Conservation (phyloP, 495 filamentous ascomycete genomes). For the Emericellopsis terricola region DNA sequence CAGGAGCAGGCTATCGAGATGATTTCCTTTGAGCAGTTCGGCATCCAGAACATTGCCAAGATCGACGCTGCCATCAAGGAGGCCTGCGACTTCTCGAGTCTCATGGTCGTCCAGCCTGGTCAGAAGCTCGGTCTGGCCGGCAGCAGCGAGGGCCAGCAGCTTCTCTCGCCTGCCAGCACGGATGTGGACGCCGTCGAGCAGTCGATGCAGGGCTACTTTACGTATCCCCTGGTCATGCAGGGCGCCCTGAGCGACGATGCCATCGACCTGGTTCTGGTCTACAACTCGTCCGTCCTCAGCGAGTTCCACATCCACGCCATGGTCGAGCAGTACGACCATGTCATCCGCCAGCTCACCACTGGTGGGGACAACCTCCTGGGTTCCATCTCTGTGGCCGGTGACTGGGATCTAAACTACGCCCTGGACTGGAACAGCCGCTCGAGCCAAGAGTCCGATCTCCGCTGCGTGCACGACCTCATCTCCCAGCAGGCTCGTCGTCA, state of each 20-base stretch:
- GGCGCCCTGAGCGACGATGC: slow-evolving; percentile 2
- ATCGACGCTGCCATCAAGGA: slow-evolving; percentile 2
- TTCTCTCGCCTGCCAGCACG: neutral
- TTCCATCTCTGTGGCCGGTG: neutral
- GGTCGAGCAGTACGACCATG: slow-evolving; percentile 5
- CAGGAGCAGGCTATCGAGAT: slow-evolving; percentile 17
- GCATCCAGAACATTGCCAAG: slow-evolving; percentile 14
- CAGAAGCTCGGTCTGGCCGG: neutral
- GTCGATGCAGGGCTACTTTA: no score
- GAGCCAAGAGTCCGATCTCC: slow-evolving; percentile 3
- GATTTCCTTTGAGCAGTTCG: no score
- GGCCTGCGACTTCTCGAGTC: slow-evolving; percentile 1
- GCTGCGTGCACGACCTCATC: slow-evolving; percentile 11
- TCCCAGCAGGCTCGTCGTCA: slow-evolving; percentile 4
- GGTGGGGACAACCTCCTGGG: neutral
- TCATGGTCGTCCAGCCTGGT: neutral
- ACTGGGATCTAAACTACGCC: neutral
- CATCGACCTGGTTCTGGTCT: slow-evolving; percentile 5
- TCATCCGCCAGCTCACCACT: slow-evolving; percentile 4
- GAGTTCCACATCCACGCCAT: slow-evolving; percentile 6
- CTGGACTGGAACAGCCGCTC: neutral
- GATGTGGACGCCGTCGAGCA: neutral
- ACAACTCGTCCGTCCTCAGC: slow-evolving; percentile 5
- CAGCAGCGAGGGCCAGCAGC: neutral
- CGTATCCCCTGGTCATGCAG: no score